These are phyloP conservation scores for Populus simonii DNA, from an alignment of 345 rosid species.

Conservation along the genomic window DNA sequence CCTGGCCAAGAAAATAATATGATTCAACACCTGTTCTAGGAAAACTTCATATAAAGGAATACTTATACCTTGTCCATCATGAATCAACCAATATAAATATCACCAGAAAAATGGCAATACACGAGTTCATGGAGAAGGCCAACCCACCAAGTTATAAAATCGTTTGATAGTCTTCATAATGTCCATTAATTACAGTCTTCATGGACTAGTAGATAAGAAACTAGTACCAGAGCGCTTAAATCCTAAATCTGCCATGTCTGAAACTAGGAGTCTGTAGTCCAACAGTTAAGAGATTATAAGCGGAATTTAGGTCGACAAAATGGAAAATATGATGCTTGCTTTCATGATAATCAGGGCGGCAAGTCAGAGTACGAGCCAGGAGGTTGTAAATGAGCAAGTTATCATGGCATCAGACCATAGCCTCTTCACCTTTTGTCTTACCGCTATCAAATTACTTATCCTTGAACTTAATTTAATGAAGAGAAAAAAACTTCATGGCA, in stretches of 20 bases:
- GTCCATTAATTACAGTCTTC: neutral
- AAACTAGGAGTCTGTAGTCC: neutral
- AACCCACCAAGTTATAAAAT: neutral
- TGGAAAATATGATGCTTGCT: neutral
- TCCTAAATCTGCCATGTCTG: neutral
- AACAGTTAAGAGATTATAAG: neutral
- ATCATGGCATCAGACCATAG: neutral
- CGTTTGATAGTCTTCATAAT: neutral
- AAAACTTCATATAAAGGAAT: neutral
- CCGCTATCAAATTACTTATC: too few relatives aligned
- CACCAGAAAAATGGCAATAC: neutral
- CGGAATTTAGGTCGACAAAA: neutral
- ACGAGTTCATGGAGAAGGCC: neutral
- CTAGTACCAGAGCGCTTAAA: neutral
- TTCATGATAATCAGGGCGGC: neutral
- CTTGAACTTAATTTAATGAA: too few relatives aligned
- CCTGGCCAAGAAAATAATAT: constrained; percentile 7
- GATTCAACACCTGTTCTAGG: neutral
- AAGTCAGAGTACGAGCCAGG: neutral
- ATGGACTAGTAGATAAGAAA: neutral
- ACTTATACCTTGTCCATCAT: neutral
- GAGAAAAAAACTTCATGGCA: too few relatives aligned
- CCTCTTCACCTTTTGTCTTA: neutral
- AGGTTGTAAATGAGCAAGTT: neutral
- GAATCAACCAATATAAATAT: neutral